phyloP scores from a whole-genome alignment of 108 stramenopile species.

The Conticribra weissflogii region DNA sequence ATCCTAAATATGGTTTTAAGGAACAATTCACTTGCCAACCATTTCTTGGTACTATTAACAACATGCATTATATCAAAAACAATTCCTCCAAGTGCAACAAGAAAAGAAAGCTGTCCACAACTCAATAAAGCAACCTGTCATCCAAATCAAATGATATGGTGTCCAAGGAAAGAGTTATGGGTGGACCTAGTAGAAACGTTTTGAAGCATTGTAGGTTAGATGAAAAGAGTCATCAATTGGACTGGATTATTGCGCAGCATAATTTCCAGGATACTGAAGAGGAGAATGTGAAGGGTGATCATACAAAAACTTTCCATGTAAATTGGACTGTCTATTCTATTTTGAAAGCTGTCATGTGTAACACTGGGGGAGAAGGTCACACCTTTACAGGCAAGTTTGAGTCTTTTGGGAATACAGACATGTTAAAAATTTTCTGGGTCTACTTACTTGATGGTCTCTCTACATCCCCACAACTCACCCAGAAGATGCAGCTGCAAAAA shows the following conservation, averaged over 20 bases:
- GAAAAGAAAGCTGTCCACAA: slow-evolving; percentile 10
- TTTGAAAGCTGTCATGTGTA: not conserved
- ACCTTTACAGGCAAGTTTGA: not conserved
- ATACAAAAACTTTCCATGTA: slow-evolving; percentile 4
- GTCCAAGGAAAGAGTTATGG: not conserved
- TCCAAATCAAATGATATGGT: not conserved
- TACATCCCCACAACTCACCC: slow-evolving; percentile 7
- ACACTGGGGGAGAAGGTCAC: not conserved
- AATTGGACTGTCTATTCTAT: slow-evolving; percentile 7
- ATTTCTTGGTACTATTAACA: slow-evolving; percentile 19
- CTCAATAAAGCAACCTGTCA: too few relatives aligned
- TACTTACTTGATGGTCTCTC: slow-evolving; percentile 11
- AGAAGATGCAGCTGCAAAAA: not conserved
- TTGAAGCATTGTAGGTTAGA: slow-evolving; percentile 18
- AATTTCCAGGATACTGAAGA: not conserved
- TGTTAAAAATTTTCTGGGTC: not conserved
- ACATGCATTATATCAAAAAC: slow-evolving; percentile 1
- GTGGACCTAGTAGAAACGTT: slow-evolving; percentile 22
- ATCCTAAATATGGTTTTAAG: slow-evolving; percentile 4
- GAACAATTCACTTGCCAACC: slow-evolving; percentile 11
- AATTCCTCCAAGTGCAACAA: not conserved
- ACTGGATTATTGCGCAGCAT: slow-evolving; percentile 4
- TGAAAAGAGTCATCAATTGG: slow-evolving; percentile 18
- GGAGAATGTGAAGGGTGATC: slow-evolving; percentile 4
- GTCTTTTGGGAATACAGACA: not conserved